Base-by-base conservation (phyloP, 495 filamentous ascomycete genomes). In the Hypoxylon intermedium region DNA sequence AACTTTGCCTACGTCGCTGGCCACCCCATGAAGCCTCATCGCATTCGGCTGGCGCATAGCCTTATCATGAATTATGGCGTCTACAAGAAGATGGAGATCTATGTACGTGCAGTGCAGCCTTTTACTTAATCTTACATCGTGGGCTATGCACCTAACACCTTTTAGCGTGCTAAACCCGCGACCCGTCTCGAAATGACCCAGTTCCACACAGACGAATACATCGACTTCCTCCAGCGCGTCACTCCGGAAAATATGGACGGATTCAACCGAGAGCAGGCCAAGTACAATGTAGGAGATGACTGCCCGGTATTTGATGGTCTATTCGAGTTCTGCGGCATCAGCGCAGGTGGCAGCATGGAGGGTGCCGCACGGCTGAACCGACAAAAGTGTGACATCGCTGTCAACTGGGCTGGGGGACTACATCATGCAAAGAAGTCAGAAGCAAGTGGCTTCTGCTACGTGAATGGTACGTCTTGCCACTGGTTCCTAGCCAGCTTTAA, bases 31-130 rank as follows among this genome's bases (percentile, higher is more conserved):
- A 99, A 99, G 79, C 94, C 94, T 12, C 94, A 98, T 78, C 87
- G 94, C 40, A 98, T 99, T 74, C 86, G 94, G 62, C 88, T 99
- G 83, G 91, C 94, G 34, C 94, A 99, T 79, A 92, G 88, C 63
- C 74, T 99, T 73, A 93, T 99, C 50, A 98, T 99, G 94, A 98
- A 99, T 74, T 98, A 97, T 77, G 89, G 90, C 19, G 83, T 97
- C 0, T 99, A 98, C 77, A 96, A 96, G 76, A 95, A 95, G 71
- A 95, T 99, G 87, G 94, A 99, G 67, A 97, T 99, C 13, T 99
- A 98, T 67, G 93, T 96, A 77, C n/a, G n/a, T n/a, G n/a, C n/a
- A n/a, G n/a, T n/a, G n/a, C n/a, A 80, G 89, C 42, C 5, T 38
- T 19, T 7, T 37, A 12, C n/a, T 18, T 7, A 7, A 3, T 31